A percentile compares a stretch with the other conserved stretches of the same genome.
phyloP scores from a whole-genome alignment of 805 yeast genomes.

The Dipodascus albidus region DNA sequence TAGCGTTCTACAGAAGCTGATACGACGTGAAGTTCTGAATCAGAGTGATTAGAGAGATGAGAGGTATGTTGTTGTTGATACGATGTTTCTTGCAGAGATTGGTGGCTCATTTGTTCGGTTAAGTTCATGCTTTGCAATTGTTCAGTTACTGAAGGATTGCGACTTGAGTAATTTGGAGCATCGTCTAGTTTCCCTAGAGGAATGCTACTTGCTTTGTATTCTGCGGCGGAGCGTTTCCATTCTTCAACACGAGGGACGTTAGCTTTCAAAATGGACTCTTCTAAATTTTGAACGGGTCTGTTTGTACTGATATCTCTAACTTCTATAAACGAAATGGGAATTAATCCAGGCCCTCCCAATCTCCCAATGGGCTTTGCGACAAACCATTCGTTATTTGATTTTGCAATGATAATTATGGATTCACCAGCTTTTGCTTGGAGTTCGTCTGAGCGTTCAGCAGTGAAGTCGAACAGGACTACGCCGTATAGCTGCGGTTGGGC shows the following conservation, averaged over 20 bases:
- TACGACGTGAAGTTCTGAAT: conserved; percentile 25
- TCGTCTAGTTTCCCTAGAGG: conserved; percentile 45
- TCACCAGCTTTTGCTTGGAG: conserved; percentile 78
- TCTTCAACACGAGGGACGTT: conserved; percentile 86
- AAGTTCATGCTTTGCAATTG: not conserved
- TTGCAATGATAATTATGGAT: conserved; percentile 86
- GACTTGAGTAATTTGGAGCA: not conserved
- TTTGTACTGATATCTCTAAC: conserved; percentile 67
- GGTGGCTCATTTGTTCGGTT: not conserved
- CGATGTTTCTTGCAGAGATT: conserved; percentile 3
- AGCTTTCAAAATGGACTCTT: conserved; percentile 50
- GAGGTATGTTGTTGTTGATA: conserved; percentile 9
- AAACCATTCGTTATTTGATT: conserved; percentile 94
- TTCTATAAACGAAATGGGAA: conserved; percentile 84
- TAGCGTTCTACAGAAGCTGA: conserved; percentile 71
- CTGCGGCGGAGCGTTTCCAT: conserved; percentile 87
- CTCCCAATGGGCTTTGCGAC: conserved; percentile 94
- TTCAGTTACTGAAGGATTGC: conserved; percentile 1
- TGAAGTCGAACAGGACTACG: conserved; percentile 72
- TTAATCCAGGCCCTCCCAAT: conserved; percentile 93
- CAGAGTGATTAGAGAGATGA: not conserved
- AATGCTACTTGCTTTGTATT: conserved; percentile 82
- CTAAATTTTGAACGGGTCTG: conserved; percentile 42
- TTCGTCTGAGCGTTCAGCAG: conserved; percentile 76
- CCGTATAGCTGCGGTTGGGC: conserved; percentile 52